Evolutionary conservation across 345 rosid genomes (phyloP).

Genomic region (Acer yangbiense): DNA sequence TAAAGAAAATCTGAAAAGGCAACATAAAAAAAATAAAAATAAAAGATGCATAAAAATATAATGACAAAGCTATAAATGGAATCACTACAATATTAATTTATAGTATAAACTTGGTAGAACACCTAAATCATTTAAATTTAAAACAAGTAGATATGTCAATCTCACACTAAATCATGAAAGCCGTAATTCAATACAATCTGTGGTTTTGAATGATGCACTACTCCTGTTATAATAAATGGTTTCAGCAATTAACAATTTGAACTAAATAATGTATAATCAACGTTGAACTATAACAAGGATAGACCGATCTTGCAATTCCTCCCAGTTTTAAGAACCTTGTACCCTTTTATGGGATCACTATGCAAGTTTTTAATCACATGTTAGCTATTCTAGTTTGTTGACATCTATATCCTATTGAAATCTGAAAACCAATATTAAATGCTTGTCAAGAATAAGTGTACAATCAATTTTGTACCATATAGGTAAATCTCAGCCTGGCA

Average conservation of each 20-base stretch:
- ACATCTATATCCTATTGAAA: not conserved
- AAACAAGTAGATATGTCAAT: not conserved
- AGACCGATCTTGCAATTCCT: not conserved
- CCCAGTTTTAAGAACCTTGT: not conserved
- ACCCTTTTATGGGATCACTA: not conserved
- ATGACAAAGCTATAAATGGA: constrained; percentile 1
- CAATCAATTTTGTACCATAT: not conserved
- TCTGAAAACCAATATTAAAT: not conserved
- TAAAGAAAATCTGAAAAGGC: not conserved
- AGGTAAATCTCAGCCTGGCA: not conserved
- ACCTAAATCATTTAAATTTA: not conserved
- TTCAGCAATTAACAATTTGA: not conserved
- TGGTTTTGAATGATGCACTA: not conserved
- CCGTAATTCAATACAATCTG: not conserved
- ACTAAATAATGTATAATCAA: not conserved
- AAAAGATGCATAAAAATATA: not conserved
- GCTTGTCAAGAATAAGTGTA: not conserved
- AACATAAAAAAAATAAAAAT: not conserved
- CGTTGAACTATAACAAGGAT: not conserved
- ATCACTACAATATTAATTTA: not conserved
- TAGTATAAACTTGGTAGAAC: constrained; percentile 3
- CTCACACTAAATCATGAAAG: not conserved
- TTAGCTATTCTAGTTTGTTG: not conserved
- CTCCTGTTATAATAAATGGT: not conserved
- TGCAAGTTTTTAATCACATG: not conserved